Evolutionary conservation across 805 yeast genomes (phyloP).

Genomic region (Suhomyces kilbournensis): DNA sequence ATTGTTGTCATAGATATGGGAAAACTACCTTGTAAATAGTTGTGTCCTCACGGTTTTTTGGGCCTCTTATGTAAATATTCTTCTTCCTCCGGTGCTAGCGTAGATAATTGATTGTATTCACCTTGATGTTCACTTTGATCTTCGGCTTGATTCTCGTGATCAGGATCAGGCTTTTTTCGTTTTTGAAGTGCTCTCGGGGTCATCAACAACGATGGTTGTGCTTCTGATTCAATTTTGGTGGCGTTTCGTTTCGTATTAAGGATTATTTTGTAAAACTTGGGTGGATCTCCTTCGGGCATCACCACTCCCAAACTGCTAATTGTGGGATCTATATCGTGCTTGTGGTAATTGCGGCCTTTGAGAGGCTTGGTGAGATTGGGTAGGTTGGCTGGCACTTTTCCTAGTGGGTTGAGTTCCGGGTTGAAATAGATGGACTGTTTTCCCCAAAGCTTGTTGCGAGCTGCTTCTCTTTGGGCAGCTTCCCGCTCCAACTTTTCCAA

Average conservation of each 20-base stretch:
- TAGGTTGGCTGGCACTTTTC: constrained; percentile 44
- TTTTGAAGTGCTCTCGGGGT: constrained; percentile 1
- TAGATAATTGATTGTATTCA: constrained; percentile 1
- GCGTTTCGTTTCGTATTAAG: constrained; percentile 23
- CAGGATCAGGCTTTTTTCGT: not conserved
- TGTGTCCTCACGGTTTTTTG: not conserved
- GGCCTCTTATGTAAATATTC: not conserved
- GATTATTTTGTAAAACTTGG: constrained; percentile 45
- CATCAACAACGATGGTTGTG: constrained; percentile 5
- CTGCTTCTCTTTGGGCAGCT: constrained; percentile 13
- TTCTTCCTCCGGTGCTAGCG: constrained; percentile 7
- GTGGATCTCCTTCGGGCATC: constrained; percentile 43
- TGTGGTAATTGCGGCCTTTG: constrained; percentile 4
- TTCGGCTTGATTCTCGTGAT: not conserved
- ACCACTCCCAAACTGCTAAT: constrained; percentile 17
- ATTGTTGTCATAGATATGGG: constrained; percentile 21
- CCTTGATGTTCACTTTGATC: constrained; percentile 3
- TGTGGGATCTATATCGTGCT: not conserved
- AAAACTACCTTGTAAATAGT: constrained; percentile 7
- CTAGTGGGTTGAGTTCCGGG: constrained; percentile 63
- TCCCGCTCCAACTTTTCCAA: constrained; percentile 18
- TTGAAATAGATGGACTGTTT: constrained; percentile 56
- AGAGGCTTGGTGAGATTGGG: constrained; percentile 33
- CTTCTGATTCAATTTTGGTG: constrained; percentile 6
- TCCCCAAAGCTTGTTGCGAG: constrained; percentile 38